Percentiles rank a stretch among this genome's conserved stretches.
These are phyloP conservation scores for Naegleria lovaniensis DNA, from an alignment of 208 protist genomes.

Conservation along the genomic window DNA sequence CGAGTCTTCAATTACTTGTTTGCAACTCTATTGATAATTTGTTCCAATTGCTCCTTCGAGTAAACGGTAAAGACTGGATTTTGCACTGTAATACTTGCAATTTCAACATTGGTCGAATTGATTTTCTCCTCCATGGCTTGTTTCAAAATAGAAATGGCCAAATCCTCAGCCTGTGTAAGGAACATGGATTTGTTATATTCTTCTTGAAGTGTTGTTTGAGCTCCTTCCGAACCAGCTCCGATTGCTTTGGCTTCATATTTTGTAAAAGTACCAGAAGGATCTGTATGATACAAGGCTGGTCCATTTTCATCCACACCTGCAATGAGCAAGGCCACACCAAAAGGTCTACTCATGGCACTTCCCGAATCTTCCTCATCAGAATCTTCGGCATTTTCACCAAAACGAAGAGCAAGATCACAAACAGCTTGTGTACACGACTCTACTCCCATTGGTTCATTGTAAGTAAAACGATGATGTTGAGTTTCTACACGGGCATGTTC, in stretches of 20 bases:
- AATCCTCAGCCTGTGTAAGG: slow-evolving; percentile 85
- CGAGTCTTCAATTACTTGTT: background rate
- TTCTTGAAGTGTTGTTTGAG: slow-evolving; percentile 93
- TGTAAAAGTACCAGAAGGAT: slow-evolving; percentile 93
- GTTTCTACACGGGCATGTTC: slow-evolving; percentile 96
- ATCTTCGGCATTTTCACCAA: slow-evolving; percentile 75
- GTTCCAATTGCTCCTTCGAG: background rate
- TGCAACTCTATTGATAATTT: slow-evolving; percentile 6
- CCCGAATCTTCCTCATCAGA: slow-evolving; percentile 69
- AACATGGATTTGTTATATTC: slow-evolving; percentile 93
- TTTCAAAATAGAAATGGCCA: slow-evolving; percentile 92
- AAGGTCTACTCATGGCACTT: slow-evolving; percentile 82
- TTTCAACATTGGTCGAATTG: slow-evolving; percentile 90
- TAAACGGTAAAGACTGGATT: background rate
- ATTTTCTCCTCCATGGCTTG: slow-evolving; percentile 99
- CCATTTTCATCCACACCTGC: slow-evolving; percentile 94
- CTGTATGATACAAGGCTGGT: slow-evolving; percentile 88
- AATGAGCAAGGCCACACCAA: slow-evolving; percentile 97
- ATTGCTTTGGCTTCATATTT: slow-evolving; percentile 96
- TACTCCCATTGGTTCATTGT: slow-evolving; percentile 95
- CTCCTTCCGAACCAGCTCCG: slow-evolving; percentile 94
- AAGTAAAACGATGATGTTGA: slow-evolving; percentile 98
- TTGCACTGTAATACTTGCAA: slow-evolving; percentile 63
- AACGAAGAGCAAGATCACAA: slow-evolving; percentile 93
- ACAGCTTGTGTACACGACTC: slow-evolving; percentile 91